These are phyloP conservation scores for Mycena chlorophos DNA, from an alignment of 768 basidiomycete species.

Conservation along the genomic window DNA sequence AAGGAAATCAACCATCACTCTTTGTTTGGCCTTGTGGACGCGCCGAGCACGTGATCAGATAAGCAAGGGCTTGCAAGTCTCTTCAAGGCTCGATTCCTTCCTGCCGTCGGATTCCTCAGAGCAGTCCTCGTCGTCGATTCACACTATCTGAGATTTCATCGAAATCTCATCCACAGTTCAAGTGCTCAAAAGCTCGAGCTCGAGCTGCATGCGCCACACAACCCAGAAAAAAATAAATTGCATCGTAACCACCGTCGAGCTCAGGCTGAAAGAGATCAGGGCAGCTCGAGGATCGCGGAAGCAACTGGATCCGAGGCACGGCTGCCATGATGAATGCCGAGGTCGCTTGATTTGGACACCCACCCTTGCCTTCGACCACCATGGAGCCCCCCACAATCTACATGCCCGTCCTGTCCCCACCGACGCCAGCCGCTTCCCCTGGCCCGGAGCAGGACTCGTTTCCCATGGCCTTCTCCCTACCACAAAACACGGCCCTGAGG, in stretches of 20 bases:
- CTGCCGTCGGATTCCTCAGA: no score
- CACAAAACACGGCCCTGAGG: constrained; percentile 43
- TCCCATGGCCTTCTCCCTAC: constrained; percentile 24
- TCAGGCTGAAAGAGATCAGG: no score
- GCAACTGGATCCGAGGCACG: background rate
- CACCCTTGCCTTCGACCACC: constrained; percentile 2
- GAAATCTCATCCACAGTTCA: no score
- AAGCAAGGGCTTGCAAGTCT: no score
- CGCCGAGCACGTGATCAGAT: no score
- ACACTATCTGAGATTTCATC: no score
- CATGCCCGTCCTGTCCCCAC: constrained; percentile 57
- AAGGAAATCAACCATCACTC: background rate
- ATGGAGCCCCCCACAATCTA: constrained; percentile 36
- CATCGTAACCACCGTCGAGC: no score
- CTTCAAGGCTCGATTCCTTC: no score
- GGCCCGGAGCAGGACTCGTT: constrained; percentile 30
- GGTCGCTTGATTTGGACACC: background rate
- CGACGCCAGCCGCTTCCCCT: constrained; percentile 65
- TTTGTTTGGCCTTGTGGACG: background rate
- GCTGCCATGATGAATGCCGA: background rate
- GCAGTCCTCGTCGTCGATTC: no score
- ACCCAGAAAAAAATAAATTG: no score
- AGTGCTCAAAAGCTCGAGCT: no score
- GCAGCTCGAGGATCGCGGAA: background rate
- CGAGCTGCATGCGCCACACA: no score